phyloP scores from a whole-genome alignment of 2,329 filamentous ascomycete species.

The Erysiphe pulchra region DNA sequence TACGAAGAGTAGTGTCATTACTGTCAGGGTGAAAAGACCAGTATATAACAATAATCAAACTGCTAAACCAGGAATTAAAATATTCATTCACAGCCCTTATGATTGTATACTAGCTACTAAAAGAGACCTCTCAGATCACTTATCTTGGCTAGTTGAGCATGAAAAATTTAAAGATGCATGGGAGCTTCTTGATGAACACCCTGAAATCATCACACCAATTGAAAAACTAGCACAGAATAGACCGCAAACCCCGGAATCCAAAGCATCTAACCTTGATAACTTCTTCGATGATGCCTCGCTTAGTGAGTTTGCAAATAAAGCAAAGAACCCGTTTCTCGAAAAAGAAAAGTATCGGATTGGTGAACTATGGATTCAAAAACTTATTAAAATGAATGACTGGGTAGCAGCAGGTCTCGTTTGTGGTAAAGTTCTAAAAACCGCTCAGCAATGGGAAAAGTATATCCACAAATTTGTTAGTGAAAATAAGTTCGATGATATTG shows the following conservation, averaged over 20 bases:
- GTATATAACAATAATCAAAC: slow-evolving; percentile 10
- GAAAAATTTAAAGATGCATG: slow-evolving; percentile 66
- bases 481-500: slow-evolving; percentile 73
- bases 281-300: slow-evolving; percentile 38
- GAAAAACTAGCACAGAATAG: slow-evolving; percentile 18
- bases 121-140: slow-evolving; percentile 61
- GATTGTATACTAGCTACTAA: slow-evolving; percentile 87
- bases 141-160: slow-evolving; percentile 64
- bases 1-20: slow-evolving; percentile 15
- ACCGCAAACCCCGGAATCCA: slow-evolving; percentile 17
- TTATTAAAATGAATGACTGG: slow-evolving; percentile 57
- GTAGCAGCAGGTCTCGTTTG: slow-evolving; percentile 51
- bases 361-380: slow-evolving; percentile 76
- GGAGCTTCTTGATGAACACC: slow-evolving; percentile 71
- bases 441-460: slow-evolving; percentile 83
- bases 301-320: slow-evolving; percentile 30
- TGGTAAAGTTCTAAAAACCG: slow-evolving; percentile 55
- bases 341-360: slow-evolving; percentile 80
- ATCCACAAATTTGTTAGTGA: slow-evolving; percentile 76
- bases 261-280: slow-evolving; percentile 21
- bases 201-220: slow-evolving; percentile 33
- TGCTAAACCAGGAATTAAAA: slow-evolving; percentile 34
- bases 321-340: slow-evolving; percentile 40
- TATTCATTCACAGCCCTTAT: slow-evolving; percentile 90
- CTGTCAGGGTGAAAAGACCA: not conserved